Conservation (phyloP, 306 rosid species). For the Delonix regia region DNA sequence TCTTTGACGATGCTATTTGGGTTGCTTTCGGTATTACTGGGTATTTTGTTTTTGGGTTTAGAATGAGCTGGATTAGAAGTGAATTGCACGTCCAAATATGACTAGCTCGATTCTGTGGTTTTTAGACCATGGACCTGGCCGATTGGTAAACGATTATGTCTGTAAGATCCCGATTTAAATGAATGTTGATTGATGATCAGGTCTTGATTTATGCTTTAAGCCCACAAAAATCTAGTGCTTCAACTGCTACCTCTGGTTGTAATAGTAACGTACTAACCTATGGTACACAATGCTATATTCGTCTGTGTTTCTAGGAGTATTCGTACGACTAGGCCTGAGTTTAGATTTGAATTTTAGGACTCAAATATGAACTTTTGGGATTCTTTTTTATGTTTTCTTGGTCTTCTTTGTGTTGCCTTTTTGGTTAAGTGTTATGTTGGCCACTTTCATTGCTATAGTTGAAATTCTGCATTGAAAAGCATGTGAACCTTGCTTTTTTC, state of each 20-base stretch:
- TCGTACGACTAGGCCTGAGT: background rate
- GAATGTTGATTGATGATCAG: background rate
- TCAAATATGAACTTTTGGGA: background rate
- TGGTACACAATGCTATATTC: background rate
- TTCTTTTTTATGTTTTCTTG: slow-evolving; percentile 17
- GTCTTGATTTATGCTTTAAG: background rate
- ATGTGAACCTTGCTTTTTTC: slow-evolving; percentile 15
- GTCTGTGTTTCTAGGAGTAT: background rate
- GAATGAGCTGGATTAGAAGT: background rate
- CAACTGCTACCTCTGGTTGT: background rate
- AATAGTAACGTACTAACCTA: background rate
- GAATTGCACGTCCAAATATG: background rate
- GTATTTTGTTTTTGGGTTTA: background rate
- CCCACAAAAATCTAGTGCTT: background rate
- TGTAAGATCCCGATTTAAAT: slow-evolving; percentile 10
- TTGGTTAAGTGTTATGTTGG: background rate
- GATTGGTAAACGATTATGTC: background rate
- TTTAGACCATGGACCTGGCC: background rate
- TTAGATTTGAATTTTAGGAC: background rate
- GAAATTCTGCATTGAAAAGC: slow-evolving; percentile 13
- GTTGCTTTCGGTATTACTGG: background rate
- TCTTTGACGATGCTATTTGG: slow-evolving; percentile 3
- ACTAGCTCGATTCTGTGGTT: slow-evolving; percentile 6
- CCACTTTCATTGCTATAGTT: background rate
- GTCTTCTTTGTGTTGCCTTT: slow-evolving; percentile 13